Base-by-base conservation (phyloP, 164 flowering plant species). In the Amborella trichopoda region DNA sequence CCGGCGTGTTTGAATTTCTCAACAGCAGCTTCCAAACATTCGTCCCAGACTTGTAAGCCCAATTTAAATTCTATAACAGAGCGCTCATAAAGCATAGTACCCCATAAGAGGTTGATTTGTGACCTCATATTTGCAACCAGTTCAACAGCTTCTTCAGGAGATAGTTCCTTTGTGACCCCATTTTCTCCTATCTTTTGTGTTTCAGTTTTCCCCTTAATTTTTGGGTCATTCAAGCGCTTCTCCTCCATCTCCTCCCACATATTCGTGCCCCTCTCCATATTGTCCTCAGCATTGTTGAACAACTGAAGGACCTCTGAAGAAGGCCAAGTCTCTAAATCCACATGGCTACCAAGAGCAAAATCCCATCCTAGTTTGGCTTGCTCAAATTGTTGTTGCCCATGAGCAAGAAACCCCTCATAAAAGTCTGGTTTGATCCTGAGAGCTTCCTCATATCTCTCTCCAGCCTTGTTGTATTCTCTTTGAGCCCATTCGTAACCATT, bases 311-410 rank as follows among this genome's bases (percentile, higher is more conserved):
- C 69, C 32, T 72, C 78, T 14, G 63, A 32, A 21, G 66, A 67
- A 22, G 78, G 67, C 84, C 91, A 74, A 24, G 71, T 44, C 25
- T 76, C 76, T 44, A 86, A 45, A 57, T 81, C 84, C 20, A 62
- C 72, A 23, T 72, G 65, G 53, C 27, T 79, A 9, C 71, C 80
- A 40, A 83, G 40, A 9, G 86, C 80, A 70, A 69, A 79, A 59
- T 77, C 75, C 95, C 95, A 90, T 13, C 76, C 65, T 40, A 83
- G 89, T 55, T 74, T 86, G 45, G 96, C 98, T 64, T 67, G 83
- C 71, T 90, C 98, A 58, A 81, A 87, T 56, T 87, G 89, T 54
- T 80, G 85, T 65, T 70, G 83, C 44, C 83, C 94, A 14, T 80
- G 66, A 11, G 98, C 98, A 38, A 90, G 70, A 61, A 59, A 44